Conservation (phyloP, 108 stramenopile genomes). For the Craspedostauros australis region DNA sequence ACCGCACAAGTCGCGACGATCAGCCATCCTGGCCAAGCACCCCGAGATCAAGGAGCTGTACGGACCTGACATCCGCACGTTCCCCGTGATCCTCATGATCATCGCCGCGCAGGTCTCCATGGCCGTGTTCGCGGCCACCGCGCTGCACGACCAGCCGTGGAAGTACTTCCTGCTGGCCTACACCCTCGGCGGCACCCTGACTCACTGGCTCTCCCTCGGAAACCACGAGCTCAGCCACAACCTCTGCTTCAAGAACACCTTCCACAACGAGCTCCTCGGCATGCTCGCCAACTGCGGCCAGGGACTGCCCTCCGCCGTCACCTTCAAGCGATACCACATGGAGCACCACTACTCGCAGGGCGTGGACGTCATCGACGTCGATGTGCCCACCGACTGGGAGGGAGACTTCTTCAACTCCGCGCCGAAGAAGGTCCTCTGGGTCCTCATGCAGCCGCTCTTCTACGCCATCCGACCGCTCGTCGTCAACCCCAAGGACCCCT, state of each 20-base stretch:
- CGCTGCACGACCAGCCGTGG: background rate
- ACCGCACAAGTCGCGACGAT: conserved; percentile 52
- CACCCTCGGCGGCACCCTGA: conserved; percentile 67
- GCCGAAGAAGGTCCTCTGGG: conserved; percentile 73
- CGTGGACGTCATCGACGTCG: conserved; percentile 77
- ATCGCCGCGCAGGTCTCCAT: conserved; percentile 49
- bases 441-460: conserved; percentile 75
- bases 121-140: conserved; percentile 48
- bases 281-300: conserved; percentile 87
- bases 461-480: conserved; percentile 86
- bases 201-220: conserved; percentile 81
- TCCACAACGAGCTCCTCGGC: conserved; percentile 66
- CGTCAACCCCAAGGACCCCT: conserved; percentile 71
- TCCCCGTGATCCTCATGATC: conserved; percentile 53
- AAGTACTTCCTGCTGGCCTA: conserved; percentile 50
- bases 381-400: conserved; percentile 82
- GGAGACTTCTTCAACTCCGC: conserved; percentile 61
- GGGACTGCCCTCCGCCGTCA: conserved; percentile 72
- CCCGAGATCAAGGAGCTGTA: conserved; percentile 80
- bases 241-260: conserved; percentile 60
- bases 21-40: conserved; percentile 68
- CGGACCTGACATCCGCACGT: conserved; percentile 66
- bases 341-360: conserved; percentile 92
- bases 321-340: conserved; percentile 94
- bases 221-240: conserved; percentile 93